These are phyloP conservation scores for Solanum tarijense DNA, from an alignment of 257 asterid genomes.

Conservation along the genomic window DNA sequence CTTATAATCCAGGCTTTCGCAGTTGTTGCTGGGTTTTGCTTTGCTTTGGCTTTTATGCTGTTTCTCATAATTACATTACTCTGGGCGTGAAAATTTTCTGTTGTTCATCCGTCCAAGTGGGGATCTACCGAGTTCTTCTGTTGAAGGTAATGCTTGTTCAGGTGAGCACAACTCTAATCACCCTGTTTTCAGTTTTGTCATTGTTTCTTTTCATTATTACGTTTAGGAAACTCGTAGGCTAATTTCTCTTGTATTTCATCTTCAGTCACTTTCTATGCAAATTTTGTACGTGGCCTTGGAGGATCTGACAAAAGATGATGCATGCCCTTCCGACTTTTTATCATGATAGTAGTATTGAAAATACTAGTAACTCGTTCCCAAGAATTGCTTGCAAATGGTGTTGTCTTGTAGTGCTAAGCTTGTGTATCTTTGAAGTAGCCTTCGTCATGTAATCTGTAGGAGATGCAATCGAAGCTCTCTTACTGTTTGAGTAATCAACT, in stretches of 20 bases:
- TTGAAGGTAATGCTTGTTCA: background rate
- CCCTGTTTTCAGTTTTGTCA: background rate
- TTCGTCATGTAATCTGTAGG: background rate
- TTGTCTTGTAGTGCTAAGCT: background rate
- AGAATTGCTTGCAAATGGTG: background rate
- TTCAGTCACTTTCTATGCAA: background rate
- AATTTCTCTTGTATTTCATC: background rate
- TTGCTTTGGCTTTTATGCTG: slow-evolving; percentile 60
- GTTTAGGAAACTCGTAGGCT: background rate
- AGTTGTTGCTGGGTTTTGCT: slow-evolving; percentile 57
- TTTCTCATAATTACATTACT: slow-evolving; percentile 61
- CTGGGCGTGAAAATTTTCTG: slow-evolving; percentile 36
- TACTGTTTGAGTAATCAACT: background rate
- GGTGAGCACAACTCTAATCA: background rate
- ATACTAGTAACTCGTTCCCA: background rate
- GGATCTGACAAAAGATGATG: background rate
- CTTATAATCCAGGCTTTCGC: slow-evolving; percentile 43
- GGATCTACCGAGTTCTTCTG: background rate
- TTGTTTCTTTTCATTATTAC: background rate
- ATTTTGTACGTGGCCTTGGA: background rate
- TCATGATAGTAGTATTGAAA: background rate
- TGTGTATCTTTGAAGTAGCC: background rate
- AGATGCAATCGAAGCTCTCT: background rate
- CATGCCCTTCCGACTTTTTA: background rate
- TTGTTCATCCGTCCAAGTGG: background rate